Conservation (phyloP, 2,329 filamentous ascomycete genomes). For the Pseudocercospora eumusae region DNA sequence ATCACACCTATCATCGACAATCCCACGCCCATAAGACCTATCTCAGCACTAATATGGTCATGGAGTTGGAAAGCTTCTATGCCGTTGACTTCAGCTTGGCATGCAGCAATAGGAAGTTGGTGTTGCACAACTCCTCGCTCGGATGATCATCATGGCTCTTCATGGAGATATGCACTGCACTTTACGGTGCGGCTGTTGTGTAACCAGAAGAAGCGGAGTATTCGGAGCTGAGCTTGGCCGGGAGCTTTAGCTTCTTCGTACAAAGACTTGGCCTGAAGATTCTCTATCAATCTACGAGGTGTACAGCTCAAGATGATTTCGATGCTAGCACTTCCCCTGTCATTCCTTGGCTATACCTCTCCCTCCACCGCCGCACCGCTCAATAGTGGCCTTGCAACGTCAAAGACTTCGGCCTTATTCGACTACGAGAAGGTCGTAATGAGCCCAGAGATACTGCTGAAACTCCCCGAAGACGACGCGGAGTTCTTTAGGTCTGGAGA, state of each 20-base stretch:
- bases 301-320: background rate
- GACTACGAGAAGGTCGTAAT: background rate
- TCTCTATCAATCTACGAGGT: background rate
- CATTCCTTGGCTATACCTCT: background rate
- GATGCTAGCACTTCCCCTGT: background rate
- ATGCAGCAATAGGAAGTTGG: background rate
- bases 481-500: background rate
- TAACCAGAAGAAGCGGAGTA: background rate
- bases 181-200: constrained; percentile 1
- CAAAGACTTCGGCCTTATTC: background rate
- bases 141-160: background rate
- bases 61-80: too few relatives aligned
- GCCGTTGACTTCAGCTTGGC: background rate
- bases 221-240: background rate
- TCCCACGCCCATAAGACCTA: too few relatives aligned
- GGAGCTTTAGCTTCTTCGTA: background rate
- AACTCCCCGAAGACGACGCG: background rate
- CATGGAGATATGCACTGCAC: background rate
- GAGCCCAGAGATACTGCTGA: background rate
- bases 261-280: background rate
- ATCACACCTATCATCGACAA: too few relatives aligned
- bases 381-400: background rate
- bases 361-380: background rate
- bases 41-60: too few relatives aligned
- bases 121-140: background rate